A percentile compares a stretch with the other conserved stretches of the same genome.
Conservation (phyloP, 805 yeast species). For the Ogataea ramenticola region DNA sequence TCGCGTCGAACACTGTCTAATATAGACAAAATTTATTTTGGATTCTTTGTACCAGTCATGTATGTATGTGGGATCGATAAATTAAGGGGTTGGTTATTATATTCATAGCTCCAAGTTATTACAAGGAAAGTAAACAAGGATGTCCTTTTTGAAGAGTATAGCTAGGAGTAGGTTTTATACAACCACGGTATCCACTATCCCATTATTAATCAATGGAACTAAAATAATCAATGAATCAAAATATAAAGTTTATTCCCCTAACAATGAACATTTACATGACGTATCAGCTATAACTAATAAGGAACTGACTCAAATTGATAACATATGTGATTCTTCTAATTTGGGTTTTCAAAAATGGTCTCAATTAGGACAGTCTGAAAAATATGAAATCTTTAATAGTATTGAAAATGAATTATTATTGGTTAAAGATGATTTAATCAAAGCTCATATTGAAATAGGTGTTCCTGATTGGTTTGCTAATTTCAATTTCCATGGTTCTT, state of each 20-base stretch:
- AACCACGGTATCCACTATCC: background rate
- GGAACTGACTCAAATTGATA: background rate
- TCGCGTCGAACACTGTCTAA: no score
- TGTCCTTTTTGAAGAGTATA: no score
- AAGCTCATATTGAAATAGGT: constrained; percentile 28
- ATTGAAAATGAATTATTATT: constrained; percentile 5
- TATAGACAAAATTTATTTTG: no score
- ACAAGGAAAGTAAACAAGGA: no score
- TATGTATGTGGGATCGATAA: no score
- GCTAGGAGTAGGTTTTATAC: no score
- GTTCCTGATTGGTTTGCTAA: constrained; percentile 29
- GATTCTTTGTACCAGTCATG: no score
- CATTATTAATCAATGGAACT: constrained; percentile 3
- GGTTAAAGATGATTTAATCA: constrained; percentile 9
- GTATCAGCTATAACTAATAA: constrained; percentile 1
- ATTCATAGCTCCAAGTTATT: no score
- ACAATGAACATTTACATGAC: constrained; percentile 3
- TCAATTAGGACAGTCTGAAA: constrained; percentile 3
- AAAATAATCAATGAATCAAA: background rate
- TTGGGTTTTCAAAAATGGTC: constrained; percentile 15
- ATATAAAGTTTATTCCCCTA: constrained; percentile 6
- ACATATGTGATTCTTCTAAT: constrained; percentile 8
- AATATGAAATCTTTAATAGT: constrained; percentile 7
- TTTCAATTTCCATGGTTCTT: constrained; percentile 24
- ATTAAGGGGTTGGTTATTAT: no score